A percentile compares a stretch with the other conserved stretches of the same genome.
Conservation (phyloP, 768 basidiomycete species). For the Calocera viscosa region DNA sequence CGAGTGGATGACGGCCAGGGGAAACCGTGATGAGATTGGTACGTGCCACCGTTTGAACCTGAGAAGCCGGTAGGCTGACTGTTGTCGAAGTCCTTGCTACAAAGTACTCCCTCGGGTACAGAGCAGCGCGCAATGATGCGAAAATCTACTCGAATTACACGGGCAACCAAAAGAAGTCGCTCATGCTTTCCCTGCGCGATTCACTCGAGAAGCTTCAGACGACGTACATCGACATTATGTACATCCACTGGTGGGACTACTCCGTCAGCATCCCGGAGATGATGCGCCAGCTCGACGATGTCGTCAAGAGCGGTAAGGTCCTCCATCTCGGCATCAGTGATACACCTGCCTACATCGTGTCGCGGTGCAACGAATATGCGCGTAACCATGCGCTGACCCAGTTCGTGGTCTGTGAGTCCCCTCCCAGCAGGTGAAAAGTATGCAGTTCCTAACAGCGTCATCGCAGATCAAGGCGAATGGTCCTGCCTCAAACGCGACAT, state of each 20-base stretch:
- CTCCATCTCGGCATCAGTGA: conserved; percentile 31
- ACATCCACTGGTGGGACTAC: conserved; percentile 44
- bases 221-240: conserved; percentile 45
- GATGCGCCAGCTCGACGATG: conserved; percentile 35
- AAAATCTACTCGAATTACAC: conserved; percentile 29
- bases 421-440: conserved; percentile 14
- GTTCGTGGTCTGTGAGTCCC: conserved; percentile 33
- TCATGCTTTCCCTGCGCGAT: conserved; percentile 24
- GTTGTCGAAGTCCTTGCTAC: conserved; percentile 16
- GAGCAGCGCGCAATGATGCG: background rate
- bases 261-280: conserved; percentile 36
- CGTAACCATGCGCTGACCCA: conserved; percentile 37
- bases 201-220: conserved; percentile 44
- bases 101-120: conserved; percentile 12
- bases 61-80: conserved; percentile 15
- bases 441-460: background rate
- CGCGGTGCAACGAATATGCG: conserved; percentile 40
- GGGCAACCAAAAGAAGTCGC: conserved; percentile 32
- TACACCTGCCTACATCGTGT: conserved; percentile 39
- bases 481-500: conserved; percentile 27
- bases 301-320: conserved; percentile 36
- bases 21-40: conserved; percentile 31
- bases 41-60: conserved; percentile 13
- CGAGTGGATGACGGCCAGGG: conserved; percentile 32
- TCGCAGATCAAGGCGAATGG: conserved; percentile 29